Base-by-base conservation (phyloP, 2,329 filamentous ascomycete genomes). In the Fusarium decemcellulare region DNA sequence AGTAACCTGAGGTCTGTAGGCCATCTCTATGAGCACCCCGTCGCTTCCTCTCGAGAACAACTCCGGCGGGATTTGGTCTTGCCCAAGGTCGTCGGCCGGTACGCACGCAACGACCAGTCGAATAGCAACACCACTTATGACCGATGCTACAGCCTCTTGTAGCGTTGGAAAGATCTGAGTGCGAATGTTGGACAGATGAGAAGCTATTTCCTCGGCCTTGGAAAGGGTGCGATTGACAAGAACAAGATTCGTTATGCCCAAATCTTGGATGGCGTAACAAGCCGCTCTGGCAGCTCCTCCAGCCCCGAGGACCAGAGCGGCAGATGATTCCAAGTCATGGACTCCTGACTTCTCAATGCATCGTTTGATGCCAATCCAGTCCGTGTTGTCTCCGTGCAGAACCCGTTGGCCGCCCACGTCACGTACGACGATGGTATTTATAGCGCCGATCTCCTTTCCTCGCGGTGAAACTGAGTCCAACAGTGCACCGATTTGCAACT, bases 241-340 rank as follows among this genome's bases (percentile, higher is more conserved):
- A 36, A 61, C 32, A 15, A 65, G 46, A 15, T 61, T 44, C 14
- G 29, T 15, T 10, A 65, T 47, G 11, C 63, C 63, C 7, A 63
- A 10, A 8, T 48, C 30, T 34, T 65, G 36, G 7, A 65, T 14
- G 6, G 63, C 63, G 15, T 63, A 63, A 18, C 59, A 63, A 10
- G 63, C 63, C 3, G 59, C 63, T 12, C 63, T 60, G 18, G 63
- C 53, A 10, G 63, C 63, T 18, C 63, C 63, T 18, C 63, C 59
- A 8, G 63, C 63, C 1, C 59, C 63, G 2, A 65, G 50, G 2
- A 65, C 63, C n/a, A 65, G 8, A 1, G 63, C 55, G 15, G 63
- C 30, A 2, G 58, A 65, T 3, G 62, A 61, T 18, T 42, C 29
- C 11, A 62, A 16, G n/a, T 46, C 36, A 3, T 11, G 12, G 15